Evolutionary conservation across 1,139 yeast genomes (phyloP).

Genomic region (Scheffersomyces titani): DNA sequence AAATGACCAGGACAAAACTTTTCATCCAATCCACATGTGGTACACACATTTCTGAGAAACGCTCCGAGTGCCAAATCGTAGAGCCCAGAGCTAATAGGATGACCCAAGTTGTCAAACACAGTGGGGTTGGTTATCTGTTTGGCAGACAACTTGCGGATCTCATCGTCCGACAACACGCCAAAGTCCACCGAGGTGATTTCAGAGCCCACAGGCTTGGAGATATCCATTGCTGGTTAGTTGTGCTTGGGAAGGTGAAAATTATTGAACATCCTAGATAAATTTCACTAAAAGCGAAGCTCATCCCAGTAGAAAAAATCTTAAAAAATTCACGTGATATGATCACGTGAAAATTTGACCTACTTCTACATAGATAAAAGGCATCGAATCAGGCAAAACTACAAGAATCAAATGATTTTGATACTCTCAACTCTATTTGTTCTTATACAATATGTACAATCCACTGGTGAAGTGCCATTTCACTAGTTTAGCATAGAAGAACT

Average conservation of each 20-base stretch:
- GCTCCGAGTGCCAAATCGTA: conserved; percentile 96
- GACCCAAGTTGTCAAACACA: conserved; percentile 93
- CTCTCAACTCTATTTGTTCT: too few species aligned
- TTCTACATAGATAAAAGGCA: too few species aligned
- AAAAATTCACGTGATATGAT: background rate
- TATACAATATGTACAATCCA: too few species aligned
- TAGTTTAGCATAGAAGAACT: background rate
- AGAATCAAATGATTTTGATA: too few species aligned
- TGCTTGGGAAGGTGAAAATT: background rate
- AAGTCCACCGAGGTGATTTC: conserved; percentile 92
- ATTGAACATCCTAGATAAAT: background rate
- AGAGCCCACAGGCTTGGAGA: conserved; percentile 93
- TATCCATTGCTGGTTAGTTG: conserved; percentile 61
- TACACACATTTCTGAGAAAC: conserved; percentile 80
- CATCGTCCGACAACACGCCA: conserved; percentile 79
- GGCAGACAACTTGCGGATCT: conserved; percentile 83
- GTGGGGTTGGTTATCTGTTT: conserved; percentile 95
- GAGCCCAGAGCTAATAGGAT: conserved; percentile 90
- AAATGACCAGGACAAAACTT: conserved; percentile 97
- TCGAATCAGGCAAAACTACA: too few species aligned
- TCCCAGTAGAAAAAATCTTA: background rate
- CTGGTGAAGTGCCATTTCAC: too few species aligned
- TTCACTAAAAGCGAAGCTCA: background rate
- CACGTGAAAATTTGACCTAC: too few species aligned
- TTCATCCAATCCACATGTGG: conserved; percentile 96